Evolutionary conservation across 2,329 filamentous ascomycete genomes (phyloP).

Genomic region (Bipolaris sorokiniana): DNA sequence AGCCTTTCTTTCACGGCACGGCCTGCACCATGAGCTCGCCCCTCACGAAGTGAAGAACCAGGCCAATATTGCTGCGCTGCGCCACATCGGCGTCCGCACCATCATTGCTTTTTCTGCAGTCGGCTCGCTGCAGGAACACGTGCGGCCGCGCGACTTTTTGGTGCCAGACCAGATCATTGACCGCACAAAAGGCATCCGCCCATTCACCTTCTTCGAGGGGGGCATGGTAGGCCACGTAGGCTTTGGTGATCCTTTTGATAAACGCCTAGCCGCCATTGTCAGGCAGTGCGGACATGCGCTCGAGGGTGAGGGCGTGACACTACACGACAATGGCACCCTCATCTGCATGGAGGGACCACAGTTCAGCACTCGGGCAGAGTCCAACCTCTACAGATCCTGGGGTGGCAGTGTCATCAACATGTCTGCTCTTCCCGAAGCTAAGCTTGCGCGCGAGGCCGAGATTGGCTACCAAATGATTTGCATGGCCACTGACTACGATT

Average conservation of each 20-base stretch:
- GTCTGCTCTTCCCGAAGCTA: slow-evolving; percentile 92
- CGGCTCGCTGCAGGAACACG: slow-evolving; percentile 87
- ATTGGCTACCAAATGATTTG: slow-evolving; percentile 98
- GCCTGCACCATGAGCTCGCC: slow-evolving; percentile 83
- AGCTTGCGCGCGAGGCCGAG: slow-evolving; percentile 94
- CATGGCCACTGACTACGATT: slow-evolving; percentile 99
- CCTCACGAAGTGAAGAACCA: slow-evolving; percentile 94
- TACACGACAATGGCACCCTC: slow-evolving; percentile 84
- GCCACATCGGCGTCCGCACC: slow-evolving; percentile 84
- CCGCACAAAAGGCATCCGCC: slow-evolving; percentile 91
- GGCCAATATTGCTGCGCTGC: slow-evolving; percentile 97
- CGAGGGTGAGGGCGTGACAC: slow-evolving; percentile 79
- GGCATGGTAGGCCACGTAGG: slow-evolving; percentile 93
- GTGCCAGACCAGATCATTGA: slow-evolving; percentile 97
- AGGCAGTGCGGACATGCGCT: slow-evolving; percentile 76
- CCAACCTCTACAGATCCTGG: slow-evolving; percentile 92
- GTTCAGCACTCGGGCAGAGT: slow-evolving; percentile 95
- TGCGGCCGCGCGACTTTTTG: slow-evolving; percentile 95
- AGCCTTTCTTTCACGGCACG: slow-evolving; percentile 94
- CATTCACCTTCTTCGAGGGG: slow-evolving; percentile 94
- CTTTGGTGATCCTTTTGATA: slow-evolving; percentile 95
- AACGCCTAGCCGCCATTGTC: slow-evolving; percentile 75
- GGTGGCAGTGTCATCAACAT: slow-evolving; percentile 98
- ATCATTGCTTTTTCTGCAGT: slow-evolving; percentile 96
- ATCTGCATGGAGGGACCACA: slow-evolving; percentile 99